phyloP scores from a whole-genome alignment of 1,284 basidiomycete species.

The Bjerkandera adusta region DNA sequence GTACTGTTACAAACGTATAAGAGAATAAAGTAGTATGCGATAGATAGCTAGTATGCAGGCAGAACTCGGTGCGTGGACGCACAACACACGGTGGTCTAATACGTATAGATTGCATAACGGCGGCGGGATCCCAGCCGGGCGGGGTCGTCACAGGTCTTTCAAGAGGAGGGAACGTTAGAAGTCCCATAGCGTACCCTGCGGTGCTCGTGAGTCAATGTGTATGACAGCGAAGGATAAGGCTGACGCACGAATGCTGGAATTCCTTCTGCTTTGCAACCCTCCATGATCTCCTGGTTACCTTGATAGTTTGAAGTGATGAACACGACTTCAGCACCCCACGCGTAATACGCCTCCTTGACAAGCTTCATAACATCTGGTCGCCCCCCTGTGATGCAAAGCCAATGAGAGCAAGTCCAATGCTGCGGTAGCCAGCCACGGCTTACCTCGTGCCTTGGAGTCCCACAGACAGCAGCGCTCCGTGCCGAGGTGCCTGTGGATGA shows the following conservation, averaged over 20 bases:
- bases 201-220: neutral
- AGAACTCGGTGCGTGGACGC: too few species aligned
- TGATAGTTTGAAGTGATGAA: conserved; percentile 65
- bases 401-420: neutral
- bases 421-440: conserved; percentile 14
- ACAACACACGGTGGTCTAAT: too few species aligned
- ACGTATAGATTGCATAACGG: too few species aligned
- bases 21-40: too few species aligned
- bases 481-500: conserved; percentile 52
- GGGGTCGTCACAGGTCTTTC: too few species aligned
- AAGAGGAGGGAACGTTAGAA: too few species aligned
- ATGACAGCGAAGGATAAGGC: conserved; percentile 31
- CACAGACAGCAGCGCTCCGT: conserved; percentile 57
- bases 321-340: conserved; percentile 52
- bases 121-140: too few species aligned
- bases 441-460: conserved; percentile 61
- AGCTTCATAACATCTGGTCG: conserved; percentile 43
- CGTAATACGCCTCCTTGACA: conserved; percentile 35
- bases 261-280: conserved; percentile 58
- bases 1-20: too few species aligned
- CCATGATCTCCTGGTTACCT: conserved; percentile 68
- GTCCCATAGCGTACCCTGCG: conserved; percentile 43
- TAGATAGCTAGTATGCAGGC: too few species aligned
- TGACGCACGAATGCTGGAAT: conserved; percentile 58
- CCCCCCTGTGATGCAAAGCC: conserved; percentile 27